Conservation (phyloP, 2,329 filamentous ascomycete genomes). For the Westerdykella ornata region DNA sequence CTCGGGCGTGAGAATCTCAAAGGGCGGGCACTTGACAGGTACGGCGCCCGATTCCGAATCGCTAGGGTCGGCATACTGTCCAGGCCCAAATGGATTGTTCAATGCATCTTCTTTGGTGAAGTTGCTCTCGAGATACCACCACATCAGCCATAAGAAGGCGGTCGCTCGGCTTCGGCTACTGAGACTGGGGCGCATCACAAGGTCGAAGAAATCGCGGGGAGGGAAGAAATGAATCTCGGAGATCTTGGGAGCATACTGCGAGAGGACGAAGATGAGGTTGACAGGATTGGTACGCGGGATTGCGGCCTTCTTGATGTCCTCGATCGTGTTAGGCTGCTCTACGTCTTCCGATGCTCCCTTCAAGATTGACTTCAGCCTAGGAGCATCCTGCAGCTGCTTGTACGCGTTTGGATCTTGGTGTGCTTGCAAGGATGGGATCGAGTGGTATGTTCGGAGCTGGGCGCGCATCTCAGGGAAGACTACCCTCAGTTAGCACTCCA, state of each 20-base stretch:
- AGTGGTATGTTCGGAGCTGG: slow-evolving; percentile 93
- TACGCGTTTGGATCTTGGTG: slow-evolving; percentile 93
- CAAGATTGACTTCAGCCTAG: slow-evolving; percentile 89
- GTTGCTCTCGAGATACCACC: slow-evolving; percentile 97
- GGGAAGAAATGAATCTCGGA: slow-evolving; percentile 87
- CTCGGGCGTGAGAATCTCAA: slow-evolving; percentile 59
- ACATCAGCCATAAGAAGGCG: slow-evolving; percentile 96
- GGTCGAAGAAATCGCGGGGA: slow-evolving; percentile 85
- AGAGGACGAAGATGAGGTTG: slow-evolving; percentile 92
- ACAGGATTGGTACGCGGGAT: slow-evolving; percentile 90
- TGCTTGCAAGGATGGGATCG: slow-evolving; percentile 91
- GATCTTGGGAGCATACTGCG: slow-evolving; percentile 80
- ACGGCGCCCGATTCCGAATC: slow-evolving; percentile 38
- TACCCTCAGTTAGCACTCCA: slow-evolving; percentile 36
- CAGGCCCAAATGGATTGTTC: slow-evolving; percentile 78
- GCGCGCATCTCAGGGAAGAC: slow-evolving; percentile 99
- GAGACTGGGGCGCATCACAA: slow-evolving; percentile 83
- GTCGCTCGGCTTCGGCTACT: slow-evolving; percentile 75
- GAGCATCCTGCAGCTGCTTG: slow-evolving; percentile 95
- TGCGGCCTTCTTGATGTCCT: slow-evolving; percentile 64
- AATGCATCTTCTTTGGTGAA: slow-evolving; percentile 82
- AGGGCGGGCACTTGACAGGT: slow-evolving; percentile 55
- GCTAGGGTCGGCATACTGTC: slow-evolving; percentile 34
- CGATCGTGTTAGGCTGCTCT: slow-evolving; percentile 73
- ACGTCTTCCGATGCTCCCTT: slow-evolving; percentile 93